Base-by-base conservation (phyloP, 2,329 filamentous ascomycete genomes). In the Nemania abortiva region DNA sequence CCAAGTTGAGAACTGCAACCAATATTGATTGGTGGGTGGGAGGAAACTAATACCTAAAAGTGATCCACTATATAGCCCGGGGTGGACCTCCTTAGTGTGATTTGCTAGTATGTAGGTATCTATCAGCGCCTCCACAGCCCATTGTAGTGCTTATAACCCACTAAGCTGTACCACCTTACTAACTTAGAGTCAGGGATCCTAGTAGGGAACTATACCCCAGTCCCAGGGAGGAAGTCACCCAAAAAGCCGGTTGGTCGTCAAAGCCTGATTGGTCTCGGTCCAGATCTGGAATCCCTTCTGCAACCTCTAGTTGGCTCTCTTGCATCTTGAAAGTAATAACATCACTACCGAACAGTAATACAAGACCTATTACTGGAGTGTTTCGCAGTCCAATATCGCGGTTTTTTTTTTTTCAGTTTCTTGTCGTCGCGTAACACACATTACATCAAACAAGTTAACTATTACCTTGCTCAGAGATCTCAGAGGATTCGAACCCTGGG, bases 311-410 rank as follows among this genome's bases (percentile, higher is more conserved):
- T 55, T 18, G 24, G 47, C 52, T 53, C 47, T 7, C 37, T 42
- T 52, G 31, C 45, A 63, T 59, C 31, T 31, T n/a, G n/a, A n/a
- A n/a, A n/a, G n/a, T n/a, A n/a, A n/a, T 18, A 54, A 39, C 50
- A 49, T 4, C 45, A 20, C 37, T 42, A 3, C 52, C 62, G 52
- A 62, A 53, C 66, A 61, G 31, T 59, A 66, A 66, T 58, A 52
- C 53, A 54, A 27, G 52, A 52, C n/a, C 24, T 24, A 49, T 15
- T 31, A 54, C 15, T 22, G 7, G 42, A 24, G 29, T 31, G 22
- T 37, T 22, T 47, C n/a, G 56, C 34, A 5, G 11, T 42, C 24
- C 66, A 34, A 53, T 20, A 24, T 42, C 6, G 37, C 49, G 45
- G 6, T 39, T 59, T 58, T 59, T 59, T 54, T 55, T 24, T 37